phyloP scores from a whole-genome alignment of 2,329 filamentous ascomycete genomes.

The Coniochaeta sp. region DNA sequence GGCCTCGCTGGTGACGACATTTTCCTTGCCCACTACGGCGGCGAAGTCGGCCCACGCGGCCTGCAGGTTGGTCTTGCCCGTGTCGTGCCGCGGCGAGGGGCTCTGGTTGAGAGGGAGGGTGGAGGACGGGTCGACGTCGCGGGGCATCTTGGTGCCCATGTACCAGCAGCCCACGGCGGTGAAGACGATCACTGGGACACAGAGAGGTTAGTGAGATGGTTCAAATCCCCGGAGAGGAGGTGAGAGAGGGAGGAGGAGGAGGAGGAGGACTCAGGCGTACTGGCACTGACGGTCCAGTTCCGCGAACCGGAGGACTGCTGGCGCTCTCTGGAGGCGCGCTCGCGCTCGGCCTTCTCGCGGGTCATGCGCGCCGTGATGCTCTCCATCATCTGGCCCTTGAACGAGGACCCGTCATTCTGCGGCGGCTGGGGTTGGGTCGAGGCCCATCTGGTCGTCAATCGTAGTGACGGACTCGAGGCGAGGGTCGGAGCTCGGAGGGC shows the following conservation, averaged over 20 bases:
- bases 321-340: conserved; percentile 31
- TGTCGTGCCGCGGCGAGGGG: conserved; percentile 47
- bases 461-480: conserved; percentile 5
- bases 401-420: conserved; percentile 18
- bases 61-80: conserved; percentile 55
- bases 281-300: conserved; percentile 38
- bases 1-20: conserved; percentile 52
- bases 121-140: conserved; percentile 43
- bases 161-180: conserved; percentile 48
- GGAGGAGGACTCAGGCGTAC: conserved; percentile 19
- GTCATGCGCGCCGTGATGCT: conserved; percentile 42
- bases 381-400: conserved; percentile 48
- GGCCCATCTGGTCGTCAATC: conserved; percentile 7
- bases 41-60: conserved; percentile 65
- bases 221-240: conserved; percentile 4
- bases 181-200: conserved; percentile 39
- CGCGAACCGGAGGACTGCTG: conserved; percentile 28
- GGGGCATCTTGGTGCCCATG: conserved; percentile 48
- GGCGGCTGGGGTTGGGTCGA: conserved; percentile 6
- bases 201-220: background rate
- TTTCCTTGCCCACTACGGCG: conserved; percentile 54
- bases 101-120: conserved; percentile 51
- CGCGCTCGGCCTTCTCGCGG: conserved; percentile 39
- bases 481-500: conserved; percentile 6
- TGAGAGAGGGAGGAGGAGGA: conserved; percentile 2